Percentiles rank a stretch among this genome's conserved stretches.
Evolutionary conservation across 2,329 filamentous ascomycete species (phyloP).

Genomic region (Aspergillus tamarii): DNA sequence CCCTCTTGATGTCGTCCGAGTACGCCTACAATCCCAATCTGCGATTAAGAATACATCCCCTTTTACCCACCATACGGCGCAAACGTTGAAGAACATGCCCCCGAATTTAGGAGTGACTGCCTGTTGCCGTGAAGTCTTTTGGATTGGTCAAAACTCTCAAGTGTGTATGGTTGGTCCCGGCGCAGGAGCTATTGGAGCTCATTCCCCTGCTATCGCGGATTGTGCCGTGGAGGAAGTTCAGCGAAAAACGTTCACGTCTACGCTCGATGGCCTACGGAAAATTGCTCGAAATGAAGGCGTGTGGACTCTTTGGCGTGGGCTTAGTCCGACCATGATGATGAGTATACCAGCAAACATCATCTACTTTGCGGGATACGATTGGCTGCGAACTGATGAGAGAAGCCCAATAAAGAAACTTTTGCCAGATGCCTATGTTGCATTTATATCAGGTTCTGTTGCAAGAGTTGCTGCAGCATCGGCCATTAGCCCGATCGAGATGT

Average conservation of each 20-base stretch:
- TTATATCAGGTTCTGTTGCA: constrained; percentile 78
- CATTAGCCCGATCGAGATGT: constrained; percentile 91
- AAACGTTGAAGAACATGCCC: constrained; percentile 69
- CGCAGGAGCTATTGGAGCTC: constrained; percentile 45
- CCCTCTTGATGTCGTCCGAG: constrained; percentile 92
- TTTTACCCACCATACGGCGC: constrained; percentile 54
- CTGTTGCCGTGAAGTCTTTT: constrained; percentile 97
- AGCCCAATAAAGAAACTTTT: constrained; percentile 71
- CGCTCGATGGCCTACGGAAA: constrained; percentile 87
- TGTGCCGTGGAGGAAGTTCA: constrained; percentile 90
- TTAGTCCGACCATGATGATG: constrained; percentile 95
- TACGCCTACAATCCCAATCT: constrained; percentile 86
- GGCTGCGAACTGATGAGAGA: constrained; percentile 72
- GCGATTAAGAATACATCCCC: constrained; percentile 57
- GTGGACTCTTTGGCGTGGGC: constrained; percentile 83
- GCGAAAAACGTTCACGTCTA: constrained; percentile 82
- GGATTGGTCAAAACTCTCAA: constrained; percentile 82
- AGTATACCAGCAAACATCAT: constrained; percentile 94
- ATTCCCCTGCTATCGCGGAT: constrained; percentile 55
- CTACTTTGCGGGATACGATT: constrained; percentile 98
- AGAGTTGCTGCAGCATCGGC: constrained; percentile 78
- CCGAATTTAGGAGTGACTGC: constrained; percentile 88
- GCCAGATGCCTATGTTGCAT: constrained; percentile 73
- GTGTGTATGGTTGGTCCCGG: constrained; percentile 71
- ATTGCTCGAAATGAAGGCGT: constrained; percentile 92